Evolutionary conservation across 768 basidiomycete genomes (phyloP).

Genomic region (Pleurotus pulmonarius): DNA sequence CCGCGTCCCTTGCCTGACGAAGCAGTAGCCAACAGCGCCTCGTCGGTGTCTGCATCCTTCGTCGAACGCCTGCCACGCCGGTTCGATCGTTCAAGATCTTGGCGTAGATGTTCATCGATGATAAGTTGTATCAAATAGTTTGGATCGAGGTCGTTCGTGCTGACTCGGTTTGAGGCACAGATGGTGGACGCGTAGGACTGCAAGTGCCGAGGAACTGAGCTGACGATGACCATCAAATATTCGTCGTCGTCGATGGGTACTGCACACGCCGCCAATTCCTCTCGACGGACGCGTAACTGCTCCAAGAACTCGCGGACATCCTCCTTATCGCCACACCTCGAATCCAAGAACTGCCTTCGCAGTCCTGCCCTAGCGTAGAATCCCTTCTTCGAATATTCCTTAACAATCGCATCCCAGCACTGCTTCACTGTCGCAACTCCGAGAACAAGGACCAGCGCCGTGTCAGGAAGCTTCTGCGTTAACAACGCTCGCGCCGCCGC

Average conservation of each 20-base stretch:
- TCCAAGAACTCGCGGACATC: slow-evolving; percentile 12
- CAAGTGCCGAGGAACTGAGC: background rate
- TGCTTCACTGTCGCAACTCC: background rate
- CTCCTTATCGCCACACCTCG: background rate
- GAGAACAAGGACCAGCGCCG: background rate
- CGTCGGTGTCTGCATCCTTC: background rate
- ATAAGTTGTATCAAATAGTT: background rate
- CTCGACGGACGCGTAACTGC: background rate
- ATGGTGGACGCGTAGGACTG: background rate
- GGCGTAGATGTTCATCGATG: background rate
- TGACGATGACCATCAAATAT: slow-evolving; percentile 6
- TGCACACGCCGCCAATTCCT: background rate
- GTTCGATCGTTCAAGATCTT: background rate
- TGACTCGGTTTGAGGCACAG: too few species aligned
- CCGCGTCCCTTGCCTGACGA: background rate
- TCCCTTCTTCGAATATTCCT: background rate
- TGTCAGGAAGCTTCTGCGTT: background rate
- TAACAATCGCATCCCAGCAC: background rate
- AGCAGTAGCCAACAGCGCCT: background rate
- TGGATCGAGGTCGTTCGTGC: too few species aligned
- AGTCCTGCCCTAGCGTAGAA: background rate
- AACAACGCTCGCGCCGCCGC: background rate
- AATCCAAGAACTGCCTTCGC: background rate
- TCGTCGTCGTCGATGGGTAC: slow-evolving; percentile 4
- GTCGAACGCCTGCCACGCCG: too few species aligned